A percentile compares a stretch with the other conserved stretches of the same genome.
Evolutionary conservation across 2,329 filamentous ascomycete genomes (phyloP).

Genomic region (Zymoseptoria passerinii): DNA sequence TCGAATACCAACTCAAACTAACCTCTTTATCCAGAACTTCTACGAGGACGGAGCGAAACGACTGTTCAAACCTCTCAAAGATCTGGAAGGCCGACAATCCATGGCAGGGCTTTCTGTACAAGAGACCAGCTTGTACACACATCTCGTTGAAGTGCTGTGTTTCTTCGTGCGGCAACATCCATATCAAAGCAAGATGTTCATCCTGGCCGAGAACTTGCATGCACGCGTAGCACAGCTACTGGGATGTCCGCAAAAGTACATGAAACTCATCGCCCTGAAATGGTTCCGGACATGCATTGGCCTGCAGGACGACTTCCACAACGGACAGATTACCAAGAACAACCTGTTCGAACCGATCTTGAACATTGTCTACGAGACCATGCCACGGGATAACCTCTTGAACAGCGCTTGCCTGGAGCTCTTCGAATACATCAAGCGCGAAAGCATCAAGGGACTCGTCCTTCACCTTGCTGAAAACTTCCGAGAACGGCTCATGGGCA

Average conservation of each 20-base stretch:
- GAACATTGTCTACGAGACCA: constrained; percentile 71
- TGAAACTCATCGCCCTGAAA: constrained; percentile 84
- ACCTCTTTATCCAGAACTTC: constrained; percentile 77
- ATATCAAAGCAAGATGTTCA: constrained; percentile 78
- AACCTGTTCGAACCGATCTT: constrained; percentile 76
- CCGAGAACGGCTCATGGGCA: constrained; percentile 63
- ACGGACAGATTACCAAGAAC: constrained; percentile 73
- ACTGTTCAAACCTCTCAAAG: constrained; percentile 78
- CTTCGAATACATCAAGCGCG: constrained; percentile 77
- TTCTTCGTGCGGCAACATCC: constrained; percentile 90
- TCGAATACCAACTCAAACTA: constrained; percentile 55
- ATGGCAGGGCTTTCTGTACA: constrained; percentile 59
- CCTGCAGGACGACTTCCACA: constrained; percentile 85
- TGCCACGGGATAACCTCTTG: constrained; percentile 86
- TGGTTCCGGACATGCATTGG: constrained; percentile 84
- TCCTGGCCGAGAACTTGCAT: constrained; percentile 69
- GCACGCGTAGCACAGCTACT: constrained; percentile 76
- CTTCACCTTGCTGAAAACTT: constrained; percentile 78
- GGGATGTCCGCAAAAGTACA: constrained; percentile 75
- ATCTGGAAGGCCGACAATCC: constrained; percentile 57
- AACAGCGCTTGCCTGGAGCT: constrained; percentile 91
- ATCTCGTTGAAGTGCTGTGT: constrained; percentile 84
- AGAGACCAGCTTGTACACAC: constrained; percentile 82
- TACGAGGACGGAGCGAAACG: constrained; percentile 80
- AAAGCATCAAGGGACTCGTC: constrained; percentile 72